Evolutionary conservation across 2,329 filamentous ascomycete species (phyloP), one percentile per base, ranked within the genome.

Genomic region (Penicillium capsulatum): DNA sequence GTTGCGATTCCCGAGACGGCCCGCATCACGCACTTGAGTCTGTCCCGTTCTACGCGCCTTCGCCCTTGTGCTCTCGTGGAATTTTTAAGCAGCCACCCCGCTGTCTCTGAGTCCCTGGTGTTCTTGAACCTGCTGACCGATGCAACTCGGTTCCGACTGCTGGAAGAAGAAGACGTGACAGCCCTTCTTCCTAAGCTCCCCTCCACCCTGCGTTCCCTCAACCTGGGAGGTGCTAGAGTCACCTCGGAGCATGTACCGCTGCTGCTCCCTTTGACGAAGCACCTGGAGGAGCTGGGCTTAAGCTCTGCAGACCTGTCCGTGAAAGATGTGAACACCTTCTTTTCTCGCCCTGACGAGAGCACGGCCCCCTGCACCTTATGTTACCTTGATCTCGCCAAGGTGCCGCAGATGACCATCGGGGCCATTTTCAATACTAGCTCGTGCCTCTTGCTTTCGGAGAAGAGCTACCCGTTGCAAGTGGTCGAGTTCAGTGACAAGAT

Each of bases 381-480:
- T 54, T 92, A 88, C 61, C 70, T 92, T 37, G 86, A 91, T 57
- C 75, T 90, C 31, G 86, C 82, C 28, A 84, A 86, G 58, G 79
- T 87, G 44, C 72, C 76, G 35, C 61, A 66, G 31, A 57, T 76
- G 42, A 76, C 76, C 4, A 73, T 77, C 36, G 74, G 68, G 7
- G 63, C 78, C 35, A 75, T 87, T 44, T 72, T 82, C 34, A 71
- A 75, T 37, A 74, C 75, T 2, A 74, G 67, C 31, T 62, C 68
- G 15, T 77, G 72, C 50, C 66, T 72, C 2, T 67, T 90, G 11
- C 74, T 87, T 27, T 73, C 75, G 34, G 59, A 68, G 4, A 71
- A 73, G 35, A 81, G 83, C 11, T 72, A 76, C 34, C 86, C 86
- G 2, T 75, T 92, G 10, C 80, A 85, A 51, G 86, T 91, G 19